These are phyloP conservation scores for Pyracantha coccinea DNA, from an alignment of 331 rosid genomes.

Conservation along the genomic window DNA sequence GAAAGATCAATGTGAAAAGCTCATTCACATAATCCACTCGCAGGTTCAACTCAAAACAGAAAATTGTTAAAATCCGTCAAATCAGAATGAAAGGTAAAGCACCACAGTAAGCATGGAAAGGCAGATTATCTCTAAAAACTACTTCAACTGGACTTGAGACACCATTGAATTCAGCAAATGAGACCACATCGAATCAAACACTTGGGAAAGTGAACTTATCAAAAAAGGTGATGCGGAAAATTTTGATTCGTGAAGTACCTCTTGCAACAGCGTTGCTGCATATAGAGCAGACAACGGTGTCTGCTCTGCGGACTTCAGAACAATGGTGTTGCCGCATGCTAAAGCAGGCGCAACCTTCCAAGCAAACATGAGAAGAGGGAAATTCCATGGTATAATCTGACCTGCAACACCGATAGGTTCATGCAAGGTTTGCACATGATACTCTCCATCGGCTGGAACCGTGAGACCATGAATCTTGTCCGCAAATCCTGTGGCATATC, in stretches of 20 bases:
- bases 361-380: conserved; percentile 70
- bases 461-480: conserved; percentile 92
- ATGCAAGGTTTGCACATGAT: conserved; percentile 69
- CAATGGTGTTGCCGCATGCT: conserved; percentile 66
- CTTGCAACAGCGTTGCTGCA: conserved; percentile 45
- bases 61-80: not conserved
- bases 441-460: conserved; percentile 65
- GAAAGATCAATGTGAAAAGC: not conserved
- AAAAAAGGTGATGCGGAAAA: not conserved
- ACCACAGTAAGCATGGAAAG: not conserved
- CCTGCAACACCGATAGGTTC: conserved; percentile 85
- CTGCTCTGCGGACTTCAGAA: conserved; percentile 74
- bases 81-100: not conserved
- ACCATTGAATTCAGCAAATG: not conserved
- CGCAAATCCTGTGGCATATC: conserved; percentile 64
- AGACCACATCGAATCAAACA: not conserved
- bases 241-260: conserved; percentile 30
- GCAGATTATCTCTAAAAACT: not conserved
- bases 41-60: not conserved
- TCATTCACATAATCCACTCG: not conserved
- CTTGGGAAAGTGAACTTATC: not conserved
- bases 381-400: conserved; percentile 90
- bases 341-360: conserved; percentile 90
- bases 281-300: conserved; percentile 71
- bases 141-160: not conserved